Evolutionary conservation across 1,139 yeast genomes (phyloP), one percentile per base, ranked within the genome.

Genomic region (Sugiyamaella xylanicola): DNA sequence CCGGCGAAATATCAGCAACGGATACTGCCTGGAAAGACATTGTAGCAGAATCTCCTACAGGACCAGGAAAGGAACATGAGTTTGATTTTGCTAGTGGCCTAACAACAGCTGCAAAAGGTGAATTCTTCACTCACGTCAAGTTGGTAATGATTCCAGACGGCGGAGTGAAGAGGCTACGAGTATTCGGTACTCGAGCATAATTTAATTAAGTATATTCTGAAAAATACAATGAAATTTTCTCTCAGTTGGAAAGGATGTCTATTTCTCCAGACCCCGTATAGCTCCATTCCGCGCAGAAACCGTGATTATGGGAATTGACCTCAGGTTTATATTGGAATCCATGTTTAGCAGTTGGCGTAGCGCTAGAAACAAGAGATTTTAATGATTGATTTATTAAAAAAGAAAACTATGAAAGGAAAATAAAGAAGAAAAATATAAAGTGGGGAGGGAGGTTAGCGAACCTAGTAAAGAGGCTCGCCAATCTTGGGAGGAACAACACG

Each of bases 81-180:
- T 89, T 74, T 69, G 55, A 51, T 11, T 50, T 59, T 15, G 47
- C 53, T 19, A 51, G 56, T 17, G 16, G 37, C 20, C 50, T 57
- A 36, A 46, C 39, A 11, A 53, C 56, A 19, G 15, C 21, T 41
- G 36, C 56, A 16, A 56, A 61, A 15, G 59, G 60, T 16, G 64
- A 64, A 22, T 60, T 63, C n/a, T 70, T 62, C 53, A 79, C 93
- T 4, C 96, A 90, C 68, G 88, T 90, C 35, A 82, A 85, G 67
- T 70, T 92, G 63, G 84, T 89, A 16, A 87, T 92, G 69, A 87
- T 91, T 61, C 98, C 98, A 29, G 98, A 92, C 68, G 98, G 98
- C 53, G 98, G 98, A 59, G 90, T 91, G 56, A 92, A 92, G 77
- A 82, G 98, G 70, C 74, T 92, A 45, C 81, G 96, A 63, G 93